Evolutionary conservation across 192 early-diverging fungal species (phyloP), one percentile per base, ranked within the genome.

Genomic region (Podila epigama): DNA sequence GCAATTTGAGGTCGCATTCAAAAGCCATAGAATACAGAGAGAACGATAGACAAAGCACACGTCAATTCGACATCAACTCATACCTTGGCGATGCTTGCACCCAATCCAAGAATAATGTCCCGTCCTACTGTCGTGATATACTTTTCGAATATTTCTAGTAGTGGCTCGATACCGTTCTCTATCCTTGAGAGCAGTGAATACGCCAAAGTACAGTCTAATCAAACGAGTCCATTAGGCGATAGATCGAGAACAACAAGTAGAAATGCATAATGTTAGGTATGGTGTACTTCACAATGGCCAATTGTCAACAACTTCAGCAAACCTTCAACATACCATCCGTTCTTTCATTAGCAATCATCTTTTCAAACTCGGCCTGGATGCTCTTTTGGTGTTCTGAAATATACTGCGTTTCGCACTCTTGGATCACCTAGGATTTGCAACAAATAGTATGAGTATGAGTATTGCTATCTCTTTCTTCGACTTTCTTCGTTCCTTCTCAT

Each of bases 381-480:
- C 70, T 70, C 27, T 70, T 51, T 70, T 88, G 79, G 72, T 96
- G 90, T 9, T 81, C 86, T 2, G 89, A 73, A 31, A 94, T 85
- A 63, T 91, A 96, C 60, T 93, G 90, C 3, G 82, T 77, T 67
- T 94, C 90, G 58, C 88, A 93, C 68, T 92, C 92, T 71, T 84
- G 85, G 16, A 91, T 70, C 44, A 90, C 61, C 86, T 89, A 69
- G 35, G 16, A 32, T 22, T 20, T 2, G 9, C 1, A 11, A 48
- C 36, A 16, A 31, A 51, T 8, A 27, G 32, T n/a, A n/a, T 10
- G 5, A 25, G 7, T 51, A 20, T 4, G 33, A 35, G 42, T 4
- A 16, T n/a, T 9, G 13, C 12, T 2, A n/a, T 42, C 41, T n/a
- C 3, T 16, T n/a, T n/a, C n/a, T n/a, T n/a, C n/a, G n/a, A n/a